These are phyloP conservation scores for Sporisorium graminicola DNA, from an alignment of 1,284 basidiomycete species.

Conservation along the genomic window DNA sequence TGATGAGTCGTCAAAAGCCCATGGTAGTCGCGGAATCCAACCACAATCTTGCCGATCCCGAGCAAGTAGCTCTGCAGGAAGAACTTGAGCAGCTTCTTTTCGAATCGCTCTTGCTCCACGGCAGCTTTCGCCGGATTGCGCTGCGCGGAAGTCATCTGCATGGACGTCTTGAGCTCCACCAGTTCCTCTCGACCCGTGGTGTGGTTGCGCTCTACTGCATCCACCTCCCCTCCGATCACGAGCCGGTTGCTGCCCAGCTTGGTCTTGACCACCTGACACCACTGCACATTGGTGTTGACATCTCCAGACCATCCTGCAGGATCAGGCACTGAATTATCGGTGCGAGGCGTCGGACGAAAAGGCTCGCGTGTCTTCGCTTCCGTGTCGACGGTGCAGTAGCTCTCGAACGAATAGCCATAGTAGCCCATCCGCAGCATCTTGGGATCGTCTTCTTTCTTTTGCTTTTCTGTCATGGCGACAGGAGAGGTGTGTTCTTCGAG, in stretches of 20 bases:
- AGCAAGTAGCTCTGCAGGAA: conserved; percentile 89
- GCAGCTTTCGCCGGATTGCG: conserved; percentile 17
- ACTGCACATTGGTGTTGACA: conserved; percentile 93
- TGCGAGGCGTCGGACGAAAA: conserved; percentile 10
- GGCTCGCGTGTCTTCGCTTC: conserved; percentile 13
- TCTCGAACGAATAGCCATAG: conserved; percentile 82
- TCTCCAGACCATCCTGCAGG: conserved; percentile 79
- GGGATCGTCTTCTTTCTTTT: conserved; percentile 55
- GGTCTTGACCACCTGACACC: conserved; percentile 93
- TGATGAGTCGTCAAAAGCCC: conserved; percentile 72
- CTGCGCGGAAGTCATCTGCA: conserved; percentile 74
- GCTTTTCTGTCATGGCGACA: conserved; percentile 77
- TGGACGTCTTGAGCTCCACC: conserved; percentile 93
- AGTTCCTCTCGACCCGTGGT: conserved; percentile 70
- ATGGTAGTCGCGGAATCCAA: conserved; percentile 87
- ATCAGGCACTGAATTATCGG: not conserved
- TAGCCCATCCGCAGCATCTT: conserved; percentile 19
- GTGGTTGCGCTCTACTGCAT: conserved; percentile 76
- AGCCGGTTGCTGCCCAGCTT: conserved; percentile 84
- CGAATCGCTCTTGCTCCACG: conserved; percentile 74
- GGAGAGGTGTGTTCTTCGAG: conserved; percentile 83
- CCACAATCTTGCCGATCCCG: conserved; percentile 84
- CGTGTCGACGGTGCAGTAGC: conserved; percentile 78
- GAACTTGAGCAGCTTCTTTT: conserved; percentile 87
- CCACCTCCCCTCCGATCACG: conserved; percentile 92